A percentile compares a stretch with the other conserved stretches of the same genome.
These are phyloP conservation scores for Combretum micranthum DNA, from an alignment of 345 rosid species.

Conservation along the genomic window DNA sequence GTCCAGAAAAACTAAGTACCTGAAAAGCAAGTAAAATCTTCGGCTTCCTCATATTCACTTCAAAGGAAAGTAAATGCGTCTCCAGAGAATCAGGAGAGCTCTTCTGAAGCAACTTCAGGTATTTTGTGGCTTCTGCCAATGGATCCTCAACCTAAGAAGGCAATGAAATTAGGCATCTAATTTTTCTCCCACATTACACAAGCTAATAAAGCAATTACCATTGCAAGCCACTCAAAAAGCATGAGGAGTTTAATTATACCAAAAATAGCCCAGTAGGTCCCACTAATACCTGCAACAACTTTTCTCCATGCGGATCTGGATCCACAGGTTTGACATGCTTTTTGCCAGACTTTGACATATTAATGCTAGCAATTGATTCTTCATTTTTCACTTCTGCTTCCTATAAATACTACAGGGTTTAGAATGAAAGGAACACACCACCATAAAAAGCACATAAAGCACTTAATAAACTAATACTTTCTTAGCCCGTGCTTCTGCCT, in stretches of 20 bases:
- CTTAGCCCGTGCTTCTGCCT: slow-evolving; percentile 97
- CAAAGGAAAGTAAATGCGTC: slow-evolving; percentile 93
- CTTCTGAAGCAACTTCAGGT: slow-evolving; percentile 87
- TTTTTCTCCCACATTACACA: neutral
- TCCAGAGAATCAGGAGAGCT: slow-evolving; percentile 75
- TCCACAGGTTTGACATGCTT: slow-evolving; percentile 83
- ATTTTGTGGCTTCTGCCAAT: slow-evolving; percentile 81
- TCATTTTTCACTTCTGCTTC: slow-evolving; percentile 88
- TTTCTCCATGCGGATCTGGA: slow-evolving; percentile 92
- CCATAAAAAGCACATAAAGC: slow-evolving; percentile 4
- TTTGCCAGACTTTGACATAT: slow-evolving; percentile 81
- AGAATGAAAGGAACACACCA: neutral
- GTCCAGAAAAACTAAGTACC: slow-evolving; percentile 30
- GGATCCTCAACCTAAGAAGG: slow-evolving; percentile 78
- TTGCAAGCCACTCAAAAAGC: too few relatives aligned
- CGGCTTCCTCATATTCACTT: slow-evolving; percentile 90
- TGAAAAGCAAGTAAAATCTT: slow-evolving; percentile 87
- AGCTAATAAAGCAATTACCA: neutral
- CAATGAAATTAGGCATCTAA: slow-evolving; percentile 3
- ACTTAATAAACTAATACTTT: slow-evolving; percentile 38
- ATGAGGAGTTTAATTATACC: too few relatives aligned
- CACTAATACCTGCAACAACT: slow-evolving; percentile 67
- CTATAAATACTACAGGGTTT: slow-evolving; percentile 31
- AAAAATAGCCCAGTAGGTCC: neutral
- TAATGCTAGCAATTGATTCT: slow-evolving; percentile 53